Base-by-base conservation (phyloP, 73 alveolate species). In the Paramecium octaurelia region DNA sequence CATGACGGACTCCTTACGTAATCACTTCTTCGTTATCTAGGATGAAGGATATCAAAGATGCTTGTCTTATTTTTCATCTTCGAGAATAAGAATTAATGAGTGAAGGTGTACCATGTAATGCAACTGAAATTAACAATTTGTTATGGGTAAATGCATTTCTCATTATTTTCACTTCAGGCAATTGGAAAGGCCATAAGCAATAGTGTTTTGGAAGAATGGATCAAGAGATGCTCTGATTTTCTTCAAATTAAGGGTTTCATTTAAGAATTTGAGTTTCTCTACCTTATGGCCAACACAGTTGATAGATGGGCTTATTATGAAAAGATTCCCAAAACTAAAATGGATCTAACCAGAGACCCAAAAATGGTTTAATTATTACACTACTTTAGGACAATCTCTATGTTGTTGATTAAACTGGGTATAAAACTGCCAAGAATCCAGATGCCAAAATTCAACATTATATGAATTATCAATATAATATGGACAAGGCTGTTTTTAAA, bases 51-150 rank as follows among this genome's bases (percentile, higher is more conserved):
- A 80, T 80, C n/a, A 80, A 80, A 46, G 91, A 80, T 48, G 91
- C 91, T 14, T 80, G 91, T 46, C 75, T 80, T 24, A 80, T 80
- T 20, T 80, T 80, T 48, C 91, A 80, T 44, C 57, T 80, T 40
- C 18, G 91, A 44, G 91, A 80, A 23, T 24, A 44, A 24, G 91
- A 80, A 24, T 48, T 80, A 44, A 80, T 80, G 91, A 80, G 64
- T 24, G 91, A 80, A 46, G 91, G 91, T 40, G 91, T 80, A 48
- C 91, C 91, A 75, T 75, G 88, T 75, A 42, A 75, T 80, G 34
- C 57, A 24, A 42, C 20, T 24, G 48, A 42, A 44, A 24, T 80
- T 24, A 42, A 80, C 48, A 80, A 80, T 80, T 48, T 80, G 21
- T 48, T 80, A 80, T 80, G 91, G 91, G 70, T 43, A 80, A 6